Evolutionary conservation across 2,329 filamentous ascomycete genomes (phyloP).

Genomic region (Colletotrichum liaoningense): DNA sequence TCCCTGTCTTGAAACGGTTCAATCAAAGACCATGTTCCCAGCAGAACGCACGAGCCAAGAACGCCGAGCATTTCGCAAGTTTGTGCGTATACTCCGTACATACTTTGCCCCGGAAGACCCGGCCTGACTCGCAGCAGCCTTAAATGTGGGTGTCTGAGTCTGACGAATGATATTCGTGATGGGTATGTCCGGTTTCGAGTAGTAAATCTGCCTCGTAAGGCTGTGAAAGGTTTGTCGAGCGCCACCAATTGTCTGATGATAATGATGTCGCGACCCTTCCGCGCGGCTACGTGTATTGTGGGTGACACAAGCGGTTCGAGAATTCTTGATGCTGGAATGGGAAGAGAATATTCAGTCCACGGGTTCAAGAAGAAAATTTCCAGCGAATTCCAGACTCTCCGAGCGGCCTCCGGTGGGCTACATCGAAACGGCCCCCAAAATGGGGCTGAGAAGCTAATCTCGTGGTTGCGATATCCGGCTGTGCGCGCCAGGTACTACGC

Average conservation of each 20-base stretch:
- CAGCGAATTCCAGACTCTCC: not conserved
- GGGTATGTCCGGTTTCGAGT: not conserved
- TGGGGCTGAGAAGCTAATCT: conserved; percentile 11
- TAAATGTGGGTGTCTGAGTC: not conserved
- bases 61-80: not conserved
- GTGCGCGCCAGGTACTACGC: not conserved
- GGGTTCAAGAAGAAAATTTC: not conserved
- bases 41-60: not conserved
- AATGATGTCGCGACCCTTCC: not conserved
- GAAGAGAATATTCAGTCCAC: not conserved
- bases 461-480: not conserved
- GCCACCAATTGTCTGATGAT: not conserved
- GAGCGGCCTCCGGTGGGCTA: conserved; percentile 21
- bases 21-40: not conserved
- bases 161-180: not conserved
- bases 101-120: not conserved
- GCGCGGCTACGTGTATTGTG: not conserved
- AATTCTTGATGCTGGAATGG: not conserved
- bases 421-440: conserved; percentile 14
- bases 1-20: not conserved
- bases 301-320: not conserved
- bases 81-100: not conserved
- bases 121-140: conserved; percentile 14
- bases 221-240: not conserved
- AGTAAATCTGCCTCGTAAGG: conserved; percentile 28